Evolutionary conservation across 345 rosid species (phyloP).

Genomic region (Hibiscus syriacus): DNA sequence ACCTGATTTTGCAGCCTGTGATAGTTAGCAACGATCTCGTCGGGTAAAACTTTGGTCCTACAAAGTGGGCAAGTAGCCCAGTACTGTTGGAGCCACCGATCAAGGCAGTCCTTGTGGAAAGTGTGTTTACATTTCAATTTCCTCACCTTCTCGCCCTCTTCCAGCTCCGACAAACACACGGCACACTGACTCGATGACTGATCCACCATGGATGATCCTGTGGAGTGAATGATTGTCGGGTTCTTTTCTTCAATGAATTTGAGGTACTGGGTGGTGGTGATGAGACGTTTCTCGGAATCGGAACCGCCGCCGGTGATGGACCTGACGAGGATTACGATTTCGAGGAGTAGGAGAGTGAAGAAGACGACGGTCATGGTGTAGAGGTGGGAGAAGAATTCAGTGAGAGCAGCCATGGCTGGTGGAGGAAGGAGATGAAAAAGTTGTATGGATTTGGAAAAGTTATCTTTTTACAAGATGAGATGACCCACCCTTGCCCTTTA

Average conservation of each 20-base stretch:
- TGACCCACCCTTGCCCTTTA: too few relatives aligned
- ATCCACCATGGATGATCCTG: not conserved
- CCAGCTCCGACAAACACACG: slow-evolving; percentile 34
- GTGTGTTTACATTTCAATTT: slow-evolving; percentile 33
- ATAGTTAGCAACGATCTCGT: slow-evolving; percentile 27
- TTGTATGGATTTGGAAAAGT: too few relatives aligned
- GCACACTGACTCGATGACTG: slow-evolving; percentile 20
- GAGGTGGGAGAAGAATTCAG: slow-evolving; percentile 21
- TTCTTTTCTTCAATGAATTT: slow-evolving; percentile 25
- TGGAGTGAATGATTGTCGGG: slow-evolving; percentile 25
- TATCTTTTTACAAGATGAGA: too few relatives aligned
- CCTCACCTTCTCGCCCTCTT: slow-evolving; percentile 35
- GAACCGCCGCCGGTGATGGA: slow-evolving; percentile 15
- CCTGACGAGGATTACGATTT: slow-evolving; percentile 17
- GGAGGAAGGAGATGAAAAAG: not conserved
- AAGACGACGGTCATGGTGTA: slow-evolving; percentile 23
- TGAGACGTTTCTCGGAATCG: not conserved
- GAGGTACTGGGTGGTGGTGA: slow-evolving; percentile 28
- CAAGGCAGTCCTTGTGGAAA: slow-evolving; percentile 47
- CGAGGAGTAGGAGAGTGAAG: slow-evolving; percentile 26
- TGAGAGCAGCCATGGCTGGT: slow-evolving; percentile 29
- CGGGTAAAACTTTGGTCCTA: slow-evolving; percentile 39
- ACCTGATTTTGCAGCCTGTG: slow-evolving; percentile 13
- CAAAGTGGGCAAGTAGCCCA: slow-evolving; percentile 49
- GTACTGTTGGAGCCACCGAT: slow-evolving; percentile 35